Evolutionary conservation across 2,329 filamentous ascomycete species (phyloP).

Genomic region (Phyllosticta citrichinensis): DNA sequence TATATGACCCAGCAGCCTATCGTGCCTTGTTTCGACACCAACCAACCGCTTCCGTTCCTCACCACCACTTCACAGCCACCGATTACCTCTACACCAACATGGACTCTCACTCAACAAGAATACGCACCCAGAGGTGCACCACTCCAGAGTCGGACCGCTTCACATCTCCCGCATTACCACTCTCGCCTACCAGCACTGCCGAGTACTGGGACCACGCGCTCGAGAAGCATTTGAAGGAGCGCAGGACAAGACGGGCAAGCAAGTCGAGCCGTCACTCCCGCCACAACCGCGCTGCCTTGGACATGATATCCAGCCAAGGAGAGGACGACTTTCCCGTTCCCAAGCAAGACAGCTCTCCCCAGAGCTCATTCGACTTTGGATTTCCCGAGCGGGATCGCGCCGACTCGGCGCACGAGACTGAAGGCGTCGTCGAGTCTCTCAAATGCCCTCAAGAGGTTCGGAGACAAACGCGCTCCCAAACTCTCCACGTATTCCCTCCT

Average conservation of each 20-base stretch:
- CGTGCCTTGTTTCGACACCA: constrained; percentile 6
- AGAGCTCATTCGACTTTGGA: constrained; percentile 4
- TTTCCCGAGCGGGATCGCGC: constrained; percentile 6
- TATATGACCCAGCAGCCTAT: constrained; percentile 9
- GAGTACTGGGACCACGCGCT: constrained; percentile 9
- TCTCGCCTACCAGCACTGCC: constrained; percentile 5
- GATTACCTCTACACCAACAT: constrained; percentile 1
- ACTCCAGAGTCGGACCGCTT: background rate
- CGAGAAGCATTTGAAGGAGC: constrained; percentile 4
- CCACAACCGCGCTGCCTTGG: constrained; percentile 3
- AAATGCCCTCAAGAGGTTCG: background rate
- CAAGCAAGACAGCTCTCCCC: background rate
- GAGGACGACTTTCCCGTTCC: background rate
- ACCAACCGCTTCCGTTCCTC: constrained; percentile 4
- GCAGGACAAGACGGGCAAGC: background rate
- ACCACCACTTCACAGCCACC: background rate
- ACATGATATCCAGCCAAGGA: constrained; percentile 6
- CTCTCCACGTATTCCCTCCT: background rate
- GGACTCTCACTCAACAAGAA: background rate
- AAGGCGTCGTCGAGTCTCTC: background rate
- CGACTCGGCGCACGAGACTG: constrained; percentile 8
- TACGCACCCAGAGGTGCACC: background rate
- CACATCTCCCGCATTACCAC: background rate
- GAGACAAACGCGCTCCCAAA: background rate
- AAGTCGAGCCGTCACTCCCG: background rate